phyloP scores from a whole-genome alignment of 306 rosid species.

The Cajanus cajan region DNA sequence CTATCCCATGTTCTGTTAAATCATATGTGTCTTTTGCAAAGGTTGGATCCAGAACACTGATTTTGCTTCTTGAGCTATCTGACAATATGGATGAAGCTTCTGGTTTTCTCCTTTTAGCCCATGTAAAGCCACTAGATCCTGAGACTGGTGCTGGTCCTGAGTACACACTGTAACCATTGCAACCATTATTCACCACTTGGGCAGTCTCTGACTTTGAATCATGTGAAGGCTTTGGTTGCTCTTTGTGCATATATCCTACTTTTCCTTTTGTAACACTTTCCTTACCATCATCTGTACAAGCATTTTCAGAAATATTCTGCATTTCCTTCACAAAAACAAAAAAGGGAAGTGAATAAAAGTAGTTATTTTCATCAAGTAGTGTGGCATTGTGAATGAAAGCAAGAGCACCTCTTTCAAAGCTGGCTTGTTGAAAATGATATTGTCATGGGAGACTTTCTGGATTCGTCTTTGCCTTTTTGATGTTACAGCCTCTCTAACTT shows the following conservation, averaged over 20 bases:
- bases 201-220: slow-evolving; percentile 59
- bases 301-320: slow-evolving; percentile 44
- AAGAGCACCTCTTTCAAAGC: slow-evolving; percentile 61
- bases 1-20: slow-evolving; percentile 33
- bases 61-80: slow-evolving; percentile 75
- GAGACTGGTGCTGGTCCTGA: slow-evolving; percentile 53
- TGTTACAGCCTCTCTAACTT: slow-evolving; percentile 50
- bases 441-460: slow-evolving; percentile 54
- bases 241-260: slow-evolving; percentile 44
- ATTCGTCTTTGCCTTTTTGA: slow-evolving; percentile 58
- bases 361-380: slow-evolving; percentile 3
- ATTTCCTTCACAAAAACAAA: slow-evolving; percentile 45
- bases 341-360: slow-evolving; percentile 15
- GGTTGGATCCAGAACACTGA: slow-evolving; percentile 76
- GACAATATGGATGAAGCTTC: slow-evolving; percentile 63
- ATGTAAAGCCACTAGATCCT: slow-evolving; percentile 75
- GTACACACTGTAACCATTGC: slow-evolving; percentile 41
- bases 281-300: slow-evolving; percentile 35
- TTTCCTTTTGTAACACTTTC: slow-evolving; percentile 37
- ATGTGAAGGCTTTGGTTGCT: slow-evolving; percentile 38
- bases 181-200: slow-evolving; percentile 29
- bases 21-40: slow-evolving; percentile 60
- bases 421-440: slow-evolving; percentile 33
- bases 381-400: neutral
- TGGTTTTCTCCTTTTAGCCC: slow-evolving; percentile 61